Evolutionary conservation across 768 basidiomycete genomes (phyloP).

Genomic region (Lactarius tabidus): DNA sequence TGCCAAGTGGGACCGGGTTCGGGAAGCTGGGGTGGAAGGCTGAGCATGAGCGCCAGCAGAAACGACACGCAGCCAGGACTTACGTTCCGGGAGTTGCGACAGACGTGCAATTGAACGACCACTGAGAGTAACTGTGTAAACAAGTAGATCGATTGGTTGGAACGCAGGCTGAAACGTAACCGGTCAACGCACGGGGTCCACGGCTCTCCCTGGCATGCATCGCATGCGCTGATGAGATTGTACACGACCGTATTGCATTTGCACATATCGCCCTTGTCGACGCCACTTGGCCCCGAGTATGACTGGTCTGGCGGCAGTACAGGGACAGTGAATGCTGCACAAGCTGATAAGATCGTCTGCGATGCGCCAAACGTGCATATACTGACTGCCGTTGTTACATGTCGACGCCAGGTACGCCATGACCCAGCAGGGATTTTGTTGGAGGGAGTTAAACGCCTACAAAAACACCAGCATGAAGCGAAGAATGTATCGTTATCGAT

Average conservation of each 20-base stretch:
- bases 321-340: constrained; percentile 9
- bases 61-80: constrained; percentile 1
- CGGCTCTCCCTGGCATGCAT: constrained; percentile 26
- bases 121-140: constrained; percentile 17
- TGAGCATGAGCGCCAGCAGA: background rate
- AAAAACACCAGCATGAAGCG: background rate
- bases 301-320: background rate
- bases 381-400: constrained; percentile 22
- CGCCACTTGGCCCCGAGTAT: constrained; percentile 11
- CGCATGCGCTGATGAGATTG: constrained; percentile 30
- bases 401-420: constrained; percentile 1
- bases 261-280: constrained; percentile 19
- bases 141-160: background rate
- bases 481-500: background rate
- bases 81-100: constrained; percentile 8
- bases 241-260: constrained; percentile 30
- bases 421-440: constrained; percentile 16
- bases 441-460: constrained; percentile 19
- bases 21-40: constrained; percentile 12
- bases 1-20: constrained; percentile 37
- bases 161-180: background rate
- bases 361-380: background rate
- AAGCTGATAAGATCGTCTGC: background rate
- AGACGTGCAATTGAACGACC: constrained; percentile 16
- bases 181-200: constrained; percentile 20